These are phyloP conservation scores for Aureobasidium lini DNA, from an alignment of 2,329 filamentous ascomycete genomes.

Conservation along the genomic window DNA sequence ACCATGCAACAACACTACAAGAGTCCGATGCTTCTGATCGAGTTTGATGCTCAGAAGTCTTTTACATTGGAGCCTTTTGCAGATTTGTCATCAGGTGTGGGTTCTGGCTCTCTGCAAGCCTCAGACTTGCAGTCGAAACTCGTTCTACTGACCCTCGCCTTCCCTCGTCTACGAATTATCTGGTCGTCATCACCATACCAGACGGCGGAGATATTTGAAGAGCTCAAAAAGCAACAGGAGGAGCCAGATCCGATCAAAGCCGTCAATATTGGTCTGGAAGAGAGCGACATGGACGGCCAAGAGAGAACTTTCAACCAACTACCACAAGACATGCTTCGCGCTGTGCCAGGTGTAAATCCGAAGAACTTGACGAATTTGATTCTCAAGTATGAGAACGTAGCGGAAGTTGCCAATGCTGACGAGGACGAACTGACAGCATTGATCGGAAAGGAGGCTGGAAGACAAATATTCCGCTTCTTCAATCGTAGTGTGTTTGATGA, in stretches of 20 bases:
- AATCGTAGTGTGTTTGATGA: conserved; percentile 53
- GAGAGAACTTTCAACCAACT: conserved; percentile 70
- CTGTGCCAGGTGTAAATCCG: conserved; percentile 75
- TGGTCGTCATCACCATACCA: conserved; percentile 93
- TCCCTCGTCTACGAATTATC: conserved; percentile 81
- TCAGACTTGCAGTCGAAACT: conserved; percentile 86
- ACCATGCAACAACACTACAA: conserved; percentile 93
- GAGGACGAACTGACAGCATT: conserved; percentile 62
- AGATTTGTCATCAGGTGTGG: conserved; percentile 51
- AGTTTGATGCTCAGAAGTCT: conserved; percentile 95
- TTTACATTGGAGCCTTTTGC: conserved; percentile 71
- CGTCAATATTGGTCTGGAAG: conserved; percentile 71
- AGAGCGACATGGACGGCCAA: conserved; percentile 41
- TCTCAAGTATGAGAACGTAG: conserved; percentile 65
- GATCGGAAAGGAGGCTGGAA: conserved; percentile 69
- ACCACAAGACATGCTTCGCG: conserved; percentile 82
- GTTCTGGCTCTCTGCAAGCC: conserved; percentile 52
- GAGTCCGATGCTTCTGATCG: conserved; percentile 82
- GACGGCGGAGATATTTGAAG: conserved; percentile 93
- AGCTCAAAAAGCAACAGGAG: conserved; percentile 78
- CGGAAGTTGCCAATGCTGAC: conserved; percentile 81
- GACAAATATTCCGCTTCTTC: conserved; percentile 76
- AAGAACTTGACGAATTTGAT: conserved; percentile 69
- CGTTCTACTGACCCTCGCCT: conserved; percentile 84
- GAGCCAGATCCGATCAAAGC: conserved; percentile 88